A percentile compares a stretch with the other conserved stretches of the same genome.
Conservation (phyloP, 495 filamentous ascomycete genomes). For the Lasiosphaeria miniovina region DNA sequence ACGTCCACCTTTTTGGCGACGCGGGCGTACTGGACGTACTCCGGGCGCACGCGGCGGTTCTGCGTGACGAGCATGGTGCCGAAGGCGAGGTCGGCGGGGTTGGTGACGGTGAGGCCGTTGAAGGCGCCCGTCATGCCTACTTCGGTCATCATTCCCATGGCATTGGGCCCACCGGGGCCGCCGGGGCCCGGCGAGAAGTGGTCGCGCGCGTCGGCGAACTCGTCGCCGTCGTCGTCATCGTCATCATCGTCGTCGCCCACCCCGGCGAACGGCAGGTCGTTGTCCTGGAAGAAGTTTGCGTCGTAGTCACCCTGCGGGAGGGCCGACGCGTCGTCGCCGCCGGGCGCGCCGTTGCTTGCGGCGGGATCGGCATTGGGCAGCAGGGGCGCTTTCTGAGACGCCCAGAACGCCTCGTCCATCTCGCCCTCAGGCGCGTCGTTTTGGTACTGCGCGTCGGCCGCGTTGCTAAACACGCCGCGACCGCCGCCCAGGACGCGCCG, state of each 20-base stretch:
- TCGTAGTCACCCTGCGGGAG: conserved; percentile 74
- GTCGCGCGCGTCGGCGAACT: conserved; percentile 89
- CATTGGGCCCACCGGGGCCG: conserved; percentile 35
- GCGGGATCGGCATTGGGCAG: conserved; percentile 22
- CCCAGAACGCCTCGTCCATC: conserved; percentile 96
- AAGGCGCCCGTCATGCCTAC: conserved; percentile 47
- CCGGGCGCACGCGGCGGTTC: conserved; percentile 73
- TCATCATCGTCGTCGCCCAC: conserved; percentile 66
- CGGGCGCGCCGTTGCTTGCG: background rate
- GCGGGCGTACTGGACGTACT: conserved; percentile 94
- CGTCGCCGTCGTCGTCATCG: conserved; percentile 69
- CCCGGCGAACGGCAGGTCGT: conserved; percentile 74
- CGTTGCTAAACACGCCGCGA: conserved; percentile 39
- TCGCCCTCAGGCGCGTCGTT: conserved; percentile 64
- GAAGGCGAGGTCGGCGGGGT: conserved; percentile 62
- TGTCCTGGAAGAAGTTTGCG: conserved; percentile 96
- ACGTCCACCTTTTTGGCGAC: conserved; percentile 99
- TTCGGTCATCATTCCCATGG: conserved; percentile 31
- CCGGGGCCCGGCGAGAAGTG: conserved; percentile 76
- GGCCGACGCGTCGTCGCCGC: conserved; percentile 37
- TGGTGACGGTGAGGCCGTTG: conserved; percentile 48
- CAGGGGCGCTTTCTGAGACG: conserved; percentile 62
- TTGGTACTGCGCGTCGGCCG: conserved; percentile 7
- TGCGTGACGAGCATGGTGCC: conserved; percentile 93
- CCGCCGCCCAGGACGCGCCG: conserved; percentile 26